Base-by-base conservation (phyloP, 495 filamentous ascomycete genomes). In the Rusavskia elegans region DNA sequence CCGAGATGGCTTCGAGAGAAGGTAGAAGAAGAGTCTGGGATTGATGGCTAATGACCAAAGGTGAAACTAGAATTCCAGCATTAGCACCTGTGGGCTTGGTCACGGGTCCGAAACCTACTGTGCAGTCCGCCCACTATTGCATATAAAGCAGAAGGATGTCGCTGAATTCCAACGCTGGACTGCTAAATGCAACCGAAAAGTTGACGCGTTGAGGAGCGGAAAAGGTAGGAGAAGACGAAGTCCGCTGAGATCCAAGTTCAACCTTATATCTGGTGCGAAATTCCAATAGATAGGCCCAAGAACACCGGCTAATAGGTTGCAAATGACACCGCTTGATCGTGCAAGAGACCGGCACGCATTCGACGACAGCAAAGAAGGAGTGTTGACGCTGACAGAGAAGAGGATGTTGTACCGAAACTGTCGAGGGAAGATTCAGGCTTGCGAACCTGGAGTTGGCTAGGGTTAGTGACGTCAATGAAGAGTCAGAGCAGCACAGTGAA, bases 21-120 rank as follows among this genome's bases (percentile, higher is more conserved):
- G 52, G 51, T 53, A 45, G 45, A 42, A 32, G 54, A 49, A 27
- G 32, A 53, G 17, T 49, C 49, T 40, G 38, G 51, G 48, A 42
- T 54, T 38, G 54, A 50, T 53, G 53, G 54, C 48, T 44, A 59
- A 53, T 45, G 58, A 61, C 56, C 49, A 45, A 55, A 49, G 53
- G 53, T 3, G 8, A 42, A 14, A 11, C 39, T 42, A 42, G 20
- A n/a, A 10, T 17, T 42, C 7, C 3, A 42, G 39, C 20, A 42
- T 42, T 10, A 42, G 39, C 14, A 21, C 39, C 20, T 1, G 20
- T 42, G 39, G n/a, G 4, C 20, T 4, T 19, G 39, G 10, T 19
- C 2, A 42, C 7, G 39, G 5, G 16, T n/a, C 8, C 3, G 3
- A 21, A 20, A 19, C 39, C 19, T 3, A 42, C 39, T 19, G 14